These are phyloP conservation scores for Trichocladium uniseriatum DNA, from an alignment of 495 filamentous ascomycete species.

Conservation along the genomic window DNA sequence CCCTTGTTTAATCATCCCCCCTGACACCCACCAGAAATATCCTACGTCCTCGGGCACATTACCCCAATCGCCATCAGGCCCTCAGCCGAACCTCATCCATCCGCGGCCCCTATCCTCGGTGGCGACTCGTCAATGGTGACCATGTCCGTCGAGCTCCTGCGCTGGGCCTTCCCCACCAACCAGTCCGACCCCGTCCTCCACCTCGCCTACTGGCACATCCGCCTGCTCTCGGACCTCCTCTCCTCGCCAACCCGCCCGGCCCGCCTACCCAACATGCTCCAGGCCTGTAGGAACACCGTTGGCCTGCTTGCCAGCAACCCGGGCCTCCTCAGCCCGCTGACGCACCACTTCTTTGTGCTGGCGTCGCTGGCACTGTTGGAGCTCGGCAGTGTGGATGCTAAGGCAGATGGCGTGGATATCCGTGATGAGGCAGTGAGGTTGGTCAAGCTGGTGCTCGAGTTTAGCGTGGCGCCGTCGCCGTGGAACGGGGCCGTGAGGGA, in stretches of 20 bases:
- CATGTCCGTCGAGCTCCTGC: conserved; percentile 36
- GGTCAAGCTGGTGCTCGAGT: conserved; percentile 27
- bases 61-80: conserved; percentile 17
- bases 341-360: conserved; percentile 64
- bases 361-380: conserved; percentile 58
- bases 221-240: conserved; percentile 51
- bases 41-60: conserved; percentile 29
- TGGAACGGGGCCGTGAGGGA: conserved; percentile 42
- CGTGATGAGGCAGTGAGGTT: conserved; percentile 28
- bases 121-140: conserved; percentile 15
- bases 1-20: too few relatives aligned
- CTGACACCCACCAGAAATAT: conserved; percentile 20
- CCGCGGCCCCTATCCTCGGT: conserved; percentile 10
- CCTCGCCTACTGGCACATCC: conserved; percentile 66
- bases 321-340: conserved; percentile 53
- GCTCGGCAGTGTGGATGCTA: conserved; percentile 25
- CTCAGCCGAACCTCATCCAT: conserved; percentile 9
- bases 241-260: conserved; percentile 32
- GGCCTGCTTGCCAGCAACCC: conserved; percentile 46
- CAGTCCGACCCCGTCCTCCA: conserved; percentile 44
- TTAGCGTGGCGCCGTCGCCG: conserved; percentile 27
- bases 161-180: conserved; percentile 37
- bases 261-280: conserved; percentile 42
- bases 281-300: conserved; percentile 50
- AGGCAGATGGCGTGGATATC: conserved; percentile 1